Conservation (phyloP, 352 stramenopile genomes). For the Globisporangium cederbergense region DNA sequence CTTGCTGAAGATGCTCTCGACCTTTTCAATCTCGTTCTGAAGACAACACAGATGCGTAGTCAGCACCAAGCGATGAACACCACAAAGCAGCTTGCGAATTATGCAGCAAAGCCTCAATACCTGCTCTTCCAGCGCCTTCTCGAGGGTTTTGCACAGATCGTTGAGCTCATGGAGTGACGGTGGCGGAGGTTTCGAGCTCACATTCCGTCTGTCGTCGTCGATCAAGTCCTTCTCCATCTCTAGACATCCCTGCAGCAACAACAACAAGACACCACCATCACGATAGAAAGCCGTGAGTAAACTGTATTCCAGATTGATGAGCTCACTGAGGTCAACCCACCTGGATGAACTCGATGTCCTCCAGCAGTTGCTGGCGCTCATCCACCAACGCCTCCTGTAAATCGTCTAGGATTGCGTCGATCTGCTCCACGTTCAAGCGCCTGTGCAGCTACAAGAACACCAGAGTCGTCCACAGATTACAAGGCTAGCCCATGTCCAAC, state of each 20-base stretch:
- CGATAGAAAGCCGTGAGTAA: background rate
- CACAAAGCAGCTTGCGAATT: background rate
- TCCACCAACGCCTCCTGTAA: constrained; percentile 53
- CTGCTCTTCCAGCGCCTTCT: constrained; percentile 63
- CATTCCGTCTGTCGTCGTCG: constrained; percentile 60
- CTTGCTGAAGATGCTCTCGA: constrained; percentile 44
- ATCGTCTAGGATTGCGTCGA: constrained; percentile 65
- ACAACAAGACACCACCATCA: too few species aligned
- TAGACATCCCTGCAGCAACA: constrained; percentile 46
- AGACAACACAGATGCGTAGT: background rate
- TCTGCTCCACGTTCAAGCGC: constrained; percentile 63
- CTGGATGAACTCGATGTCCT: constrained; percentile 86
- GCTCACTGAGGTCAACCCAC: constrained; percentile 17
- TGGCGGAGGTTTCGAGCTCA: constrained; percentile 27
- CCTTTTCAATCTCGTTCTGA: constrained; percentile 31
- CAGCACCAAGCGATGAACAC: background rate
- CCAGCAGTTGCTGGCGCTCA: constrained; percentile 58
- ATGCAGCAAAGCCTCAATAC: constrained; percentile 16
- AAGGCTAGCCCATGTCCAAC: background rate
- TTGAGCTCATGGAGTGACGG: constrained; percentile 67
- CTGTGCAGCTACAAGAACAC: constrained; percentile 33
- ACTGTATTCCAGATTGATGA: background rate
- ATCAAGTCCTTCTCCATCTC: constrained; percentile 86
- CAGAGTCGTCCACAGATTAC: background rate
- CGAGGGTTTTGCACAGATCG: constrained; percentile 48